Percentiles rank a stretch among this genome's conserved stretches.
Conservation (phyloP, 441 rosid species). For the Populus trichocarpa region DNA sequence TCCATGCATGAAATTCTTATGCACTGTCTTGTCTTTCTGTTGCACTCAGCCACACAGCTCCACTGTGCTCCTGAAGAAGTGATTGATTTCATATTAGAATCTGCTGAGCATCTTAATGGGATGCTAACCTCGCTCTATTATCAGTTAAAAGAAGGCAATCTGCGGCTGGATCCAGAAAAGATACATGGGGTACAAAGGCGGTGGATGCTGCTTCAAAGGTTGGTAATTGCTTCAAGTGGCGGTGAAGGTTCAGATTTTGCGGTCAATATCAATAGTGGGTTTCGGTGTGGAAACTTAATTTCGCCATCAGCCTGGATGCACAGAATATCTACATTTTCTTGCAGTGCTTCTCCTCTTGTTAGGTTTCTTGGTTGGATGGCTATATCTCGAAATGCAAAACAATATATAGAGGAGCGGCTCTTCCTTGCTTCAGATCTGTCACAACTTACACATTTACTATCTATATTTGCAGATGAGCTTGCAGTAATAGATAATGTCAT, state of each 20-base stretch:
- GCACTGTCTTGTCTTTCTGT: constrained; percentile 69
- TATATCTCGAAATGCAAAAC: constrained; percentile 63
- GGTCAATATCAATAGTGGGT: constrained; percentile 32
- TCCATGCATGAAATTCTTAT: constrained; percentile 75
- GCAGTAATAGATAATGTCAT: constrained; percentile 44
- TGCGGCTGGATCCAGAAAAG: constrained; percentile 45
- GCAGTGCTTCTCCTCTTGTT: constrained; percentile 59
- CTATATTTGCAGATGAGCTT: constrained; percentile 74
- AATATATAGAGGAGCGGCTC: constrained; percentile 48
- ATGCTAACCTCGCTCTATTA: constrained; percentile 47
- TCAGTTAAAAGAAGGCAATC: constrained; percentile 50
- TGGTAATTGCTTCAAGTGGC: constrained; percentile 74
- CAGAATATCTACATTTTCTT: constrained; percentile 57
- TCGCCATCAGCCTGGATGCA: constrained; percentile 73
- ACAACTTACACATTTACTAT: constrained; percentile 54
- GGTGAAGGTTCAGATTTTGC: constrained; percentile 48
- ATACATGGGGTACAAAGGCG: constrained; percentile 49
- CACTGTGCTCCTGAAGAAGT: constrained; percentile 60
- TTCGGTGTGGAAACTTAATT: constrained; percentile 54
- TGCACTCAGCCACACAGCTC: constrained; percentile 67
- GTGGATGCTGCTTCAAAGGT: constrained; percentile 69
- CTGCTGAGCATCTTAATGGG: constrained; percentile 60
- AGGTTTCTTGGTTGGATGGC: constrained; percentile 97
- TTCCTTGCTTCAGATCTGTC: constrained; percentile 71
- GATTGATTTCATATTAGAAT: constrained; percentile 54